These are phyloP conservation scores for Grifola frondosa DNA, from an alignment of 1,284 basidiomycete genomes.

Conservation along the genomic window DNA sequence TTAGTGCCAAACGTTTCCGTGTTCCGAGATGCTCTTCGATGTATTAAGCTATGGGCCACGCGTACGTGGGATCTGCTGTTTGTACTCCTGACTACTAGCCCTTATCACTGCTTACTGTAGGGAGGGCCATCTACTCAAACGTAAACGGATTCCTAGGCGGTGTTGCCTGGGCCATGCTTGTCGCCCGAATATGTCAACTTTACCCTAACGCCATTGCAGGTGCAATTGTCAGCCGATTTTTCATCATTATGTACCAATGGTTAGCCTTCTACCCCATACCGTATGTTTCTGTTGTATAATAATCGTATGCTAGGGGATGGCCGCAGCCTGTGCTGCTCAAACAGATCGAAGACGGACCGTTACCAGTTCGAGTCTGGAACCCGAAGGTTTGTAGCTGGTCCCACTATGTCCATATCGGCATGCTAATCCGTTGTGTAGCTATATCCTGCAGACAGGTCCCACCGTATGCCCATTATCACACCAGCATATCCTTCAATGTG, in stretches of 20 bases:
- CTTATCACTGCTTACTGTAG: slow-evolving; percentile 40
- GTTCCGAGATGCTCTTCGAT: slow-evolving; percentile 91
- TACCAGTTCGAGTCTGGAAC: slow-evolving; percentile 97
- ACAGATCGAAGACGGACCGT: slow-evolving; percentile 92
- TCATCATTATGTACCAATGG: slow-evolving; percentile 98
- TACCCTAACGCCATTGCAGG: slow-evolving; percentile 96
- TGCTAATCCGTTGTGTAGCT: slow-evolving; percentile 47
- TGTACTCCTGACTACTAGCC: slow-evolving; percentile 6
- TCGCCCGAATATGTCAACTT: slow-evolving; percentile 97
- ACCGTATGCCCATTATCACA: slow-evolving; percentile 99
- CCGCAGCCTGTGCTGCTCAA: slow-evolving; percentile 96
- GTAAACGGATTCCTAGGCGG: slow-evolving; percentile 98
- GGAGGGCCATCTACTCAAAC: slow-evolving; percentile 96
- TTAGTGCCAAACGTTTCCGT: slow-evolving; percentile 94
- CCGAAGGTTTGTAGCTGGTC: slow-evolving; percentile 66
- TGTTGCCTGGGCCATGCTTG: slow-evolving; percentile 98
- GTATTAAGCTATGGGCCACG: slow-evolving; percentile 98
- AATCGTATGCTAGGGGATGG: slow-evolving; percentile 72
- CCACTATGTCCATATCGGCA: neutral
- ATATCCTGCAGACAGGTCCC: slow-evolving; percentile 89
- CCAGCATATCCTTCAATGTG: slow-evolving; percentile 99
- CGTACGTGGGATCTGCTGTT: slow-evolving; percentile 50
- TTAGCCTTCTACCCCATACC: slow-evolving; percentile 35
- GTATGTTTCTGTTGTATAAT: slow-evolving; percentile 10
- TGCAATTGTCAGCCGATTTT: slow-evolving; percentile 95